These are phyloP conservation scores for Alternaria gansuensis DNA, from an alignment of 2,329 filamentous ascomycete genomes.

Conservation along the genomic window DNA sequence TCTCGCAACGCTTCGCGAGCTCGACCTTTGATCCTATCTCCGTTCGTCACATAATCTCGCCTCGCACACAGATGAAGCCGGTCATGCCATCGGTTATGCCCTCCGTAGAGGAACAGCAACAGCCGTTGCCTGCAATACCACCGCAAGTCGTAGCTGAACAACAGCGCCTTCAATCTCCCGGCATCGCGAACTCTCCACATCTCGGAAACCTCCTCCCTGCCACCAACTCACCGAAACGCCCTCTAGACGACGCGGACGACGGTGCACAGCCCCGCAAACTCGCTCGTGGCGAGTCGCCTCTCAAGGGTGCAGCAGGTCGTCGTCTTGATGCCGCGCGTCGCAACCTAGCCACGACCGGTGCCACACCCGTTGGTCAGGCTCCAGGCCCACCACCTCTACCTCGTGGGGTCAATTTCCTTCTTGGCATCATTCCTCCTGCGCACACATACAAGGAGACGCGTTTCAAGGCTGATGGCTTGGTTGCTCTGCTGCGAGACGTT, in stretches of 20 bases:
- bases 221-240: constrained; percentile 58
- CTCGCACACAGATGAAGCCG: constrained; percentile 74
- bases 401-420: constrained; percentile 62
- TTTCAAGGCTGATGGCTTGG: constrained; percentile 75
- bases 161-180: constrained; percentile 40
- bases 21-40: constrained; percentile 79
- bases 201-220: constrained; percentile 35
- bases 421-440: constrained; percentile 78
- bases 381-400: constrained; percentile 72
- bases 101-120: constrained; percentile 26
- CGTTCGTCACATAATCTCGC: constrained; percentile 84
- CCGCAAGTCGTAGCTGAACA: constrained; percentile 33
- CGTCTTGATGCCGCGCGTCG: constrained; percentile 78
- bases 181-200: constrained; percentile 45
- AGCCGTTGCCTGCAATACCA: constrained; percentile 27
- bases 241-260: constrained; percentile 68
- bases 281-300: constrained; percentile 85
- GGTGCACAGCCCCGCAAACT: constrained; percentile 86
- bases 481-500: constrained; percentile 72
- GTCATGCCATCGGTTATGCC: constrained; percentile 47
- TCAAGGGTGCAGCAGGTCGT: constrained; percentile 89
- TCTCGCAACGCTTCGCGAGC: constrained; percentile 75
- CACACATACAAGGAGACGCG: constrained; percentile 75
- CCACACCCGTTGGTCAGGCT: constrained; percentile 37
- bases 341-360: constrained; percentile 47